A percentile compares a stretch with the other conserved stretches of the same genome.
These are phyloP conservation scores for Cicer yamashitae DNA, from an alignment of 306 rosid genomes.

Conservation along the genomic window DNA sequence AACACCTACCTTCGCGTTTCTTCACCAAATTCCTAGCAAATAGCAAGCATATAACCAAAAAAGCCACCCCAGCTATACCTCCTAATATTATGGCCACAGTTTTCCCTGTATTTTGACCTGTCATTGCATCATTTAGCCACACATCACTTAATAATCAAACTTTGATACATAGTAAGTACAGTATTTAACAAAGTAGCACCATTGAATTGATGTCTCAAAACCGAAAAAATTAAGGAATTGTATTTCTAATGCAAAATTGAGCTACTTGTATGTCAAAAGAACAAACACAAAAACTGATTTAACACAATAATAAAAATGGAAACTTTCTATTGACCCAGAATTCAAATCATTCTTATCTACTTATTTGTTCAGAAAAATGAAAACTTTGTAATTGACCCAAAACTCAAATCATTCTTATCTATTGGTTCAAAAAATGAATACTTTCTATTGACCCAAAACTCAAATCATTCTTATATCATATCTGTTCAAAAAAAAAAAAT, in stretches of 20 bases:
- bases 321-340: conserved; percentile 12
- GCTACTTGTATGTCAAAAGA: neutral
- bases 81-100: conserved; percentile 97
- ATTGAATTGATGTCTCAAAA: conserved; percentile 8
- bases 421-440: neutral
- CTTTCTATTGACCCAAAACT: neutral
- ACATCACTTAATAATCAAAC: conserved; percentile 22
- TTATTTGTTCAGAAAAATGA: no score
- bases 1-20: conserved; percentile 83
- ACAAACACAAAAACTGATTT: neutral
- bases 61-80: conserved; percentile 89
- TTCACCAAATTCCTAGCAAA: conserved; percentile 83
- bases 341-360: neutral
- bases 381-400: no score
- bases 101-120: conserved; percentile 77
- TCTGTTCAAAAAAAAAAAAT: neutral
- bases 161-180: neutral
- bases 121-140: conserved; percentile 48
- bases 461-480: neutral
- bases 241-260: conserved; percentile 29
- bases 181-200: conserved; percentile 14
- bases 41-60: conserved; percentile 76
- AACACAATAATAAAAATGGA: conserved; percentile 12
- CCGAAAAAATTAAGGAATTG: neutral
- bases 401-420: no score